Conservation (phyloP, 2,329 filamentous ascomycete genomes). For the Beauveria asiatica region DNA sequence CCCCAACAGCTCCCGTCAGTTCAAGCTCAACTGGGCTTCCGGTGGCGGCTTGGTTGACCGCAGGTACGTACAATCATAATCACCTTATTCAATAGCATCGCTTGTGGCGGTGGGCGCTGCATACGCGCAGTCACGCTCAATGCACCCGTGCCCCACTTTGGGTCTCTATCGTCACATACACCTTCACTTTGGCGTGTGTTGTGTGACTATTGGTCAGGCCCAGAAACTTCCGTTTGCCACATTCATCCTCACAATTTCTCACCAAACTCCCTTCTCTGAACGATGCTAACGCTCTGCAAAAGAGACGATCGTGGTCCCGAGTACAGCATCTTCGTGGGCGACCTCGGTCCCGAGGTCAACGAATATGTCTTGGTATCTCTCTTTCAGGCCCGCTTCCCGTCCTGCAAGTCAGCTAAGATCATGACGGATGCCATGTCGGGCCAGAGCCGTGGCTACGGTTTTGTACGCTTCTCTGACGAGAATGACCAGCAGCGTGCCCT, state of each 20-base stretch:
- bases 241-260: neutral
- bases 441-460: constrained; percentile 95
- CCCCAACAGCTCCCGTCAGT: constrained; percentile 86
- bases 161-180: neutral
- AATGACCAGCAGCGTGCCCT: constrained; percentile 92
- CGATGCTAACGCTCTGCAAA: constrained; percentile 5
- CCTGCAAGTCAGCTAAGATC: constrained; percentile 99
- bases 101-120: neutral
- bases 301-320: constrained; percentile 95
- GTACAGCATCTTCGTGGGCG: constrained; percentile 95
- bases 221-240: neutral
- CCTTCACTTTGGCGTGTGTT: neutral
- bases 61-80: constrained; percentile 47
- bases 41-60: constrained; percentile 92
- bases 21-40: constrained; percentile 99
- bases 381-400: constrained; percentile 92
- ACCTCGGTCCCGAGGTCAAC: constrained; percentile 95
- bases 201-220: neutral
- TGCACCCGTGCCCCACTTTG: constrained; percentile 8
- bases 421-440: constrained; percentile 98
- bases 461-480: constrained; percentile 94
- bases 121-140: neutral
- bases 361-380: constrained; percentile 96
- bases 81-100: neutral
- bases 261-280: neutral